These are phyloP conservation scores for Periconia sp. DNA, from an alignment of 2,329 filamentous ascomycete genomes.

Conservation along the genomic window DNA sequence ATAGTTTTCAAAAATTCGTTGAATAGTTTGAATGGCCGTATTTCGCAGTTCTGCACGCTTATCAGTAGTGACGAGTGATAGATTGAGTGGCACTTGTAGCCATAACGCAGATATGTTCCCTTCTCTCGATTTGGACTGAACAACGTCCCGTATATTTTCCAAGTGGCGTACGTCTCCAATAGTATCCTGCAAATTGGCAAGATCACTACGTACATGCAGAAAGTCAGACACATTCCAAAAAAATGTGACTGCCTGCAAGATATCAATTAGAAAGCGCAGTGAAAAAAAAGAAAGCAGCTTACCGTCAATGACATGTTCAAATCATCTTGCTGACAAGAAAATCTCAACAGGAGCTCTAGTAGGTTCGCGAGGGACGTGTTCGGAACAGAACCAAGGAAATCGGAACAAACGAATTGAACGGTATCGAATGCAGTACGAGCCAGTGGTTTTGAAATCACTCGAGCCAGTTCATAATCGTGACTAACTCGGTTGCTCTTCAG, in stretches of 20 bases:
- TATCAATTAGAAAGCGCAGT: constrained; percentile 6
- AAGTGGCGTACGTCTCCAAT: constrained; percentile 35
- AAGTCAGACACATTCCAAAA: constrained; percentile 96
- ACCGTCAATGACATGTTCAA: constrained; percentile 93
- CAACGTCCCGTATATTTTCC: constrained; percentile 58
- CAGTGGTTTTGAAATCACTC: constrained; percentile 67
- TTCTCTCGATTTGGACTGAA: constrained; percentile 60
- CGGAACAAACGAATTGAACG: constrained; percentile 88
- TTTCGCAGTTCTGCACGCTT: constrained; percentile 75
- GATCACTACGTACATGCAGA: constrained; percentile 57
- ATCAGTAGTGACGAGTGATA: constrained; percentile 72
- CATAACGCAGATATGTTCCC: constrained; percentile 73
- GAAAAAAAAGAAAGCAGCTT: constrained; percentile 34
- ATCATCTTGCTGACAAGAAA: constrained; percentile 86
- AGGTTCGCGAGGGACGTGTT: constrained; percentile 74
- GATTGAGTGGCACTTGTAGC: constrained; percentile 72
- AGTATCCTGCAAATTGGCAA: constrained; percentile 33
- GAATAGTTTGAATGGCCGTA: constrained; percentile 85
- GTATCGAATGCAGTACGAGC: constrained; percentile 87
- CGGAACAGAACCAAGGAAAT: constrained; percentile 77
- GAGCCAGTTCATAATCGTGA: constrained; percentile 5
- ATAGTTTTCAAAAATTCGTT: constrained; percentile 90
- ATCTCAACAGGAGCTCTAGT: constrained; percentile 84
- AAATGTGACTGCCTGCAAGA: constrained; percentile 76
- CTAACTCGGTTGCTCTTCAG: neutral